Base-by-base conservation (phyloP, 2,329 filamentous ascomycete species). In the Pseudopithomyces maydicus region DNA sequence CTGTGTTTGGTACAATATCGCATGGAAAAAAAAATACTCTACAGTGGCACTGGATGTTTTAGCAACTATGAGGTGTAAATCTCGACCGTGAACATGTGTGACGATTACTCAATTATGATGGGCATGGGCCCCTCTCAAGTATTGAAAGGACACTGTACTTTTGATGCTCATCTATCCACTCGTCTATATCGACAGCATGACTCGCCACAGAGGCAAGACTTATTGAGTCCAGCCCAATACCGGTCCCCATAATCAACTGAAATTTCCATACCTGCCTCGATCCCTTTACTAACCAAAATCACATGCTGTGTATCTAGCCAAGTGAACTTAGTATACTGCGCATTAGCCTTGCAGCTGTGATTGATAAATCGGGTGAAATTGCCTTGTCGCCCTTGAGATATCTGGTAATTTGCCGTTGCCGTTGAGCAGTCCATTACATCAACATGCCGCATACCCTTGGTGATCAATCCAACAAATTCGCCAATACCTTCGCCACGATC, bases 351-450 rank as follows among this genome's bases (percentile, higher is more conserved):
- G 67, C 84, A 86, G 43, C 82, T 85, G 63, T 86, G 81, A 65
- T 86, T 86, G 39, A 85, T 80, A 62, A 87, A 86, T 0, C 83
- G 76, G 1, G 84, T 86, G 61, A 82, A 85, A 63, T 86, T 86
- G 3, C 84, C 82, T 67, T 80, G 78, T 52, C 72, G 71, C 0
- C 83, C 84, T 65, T 87, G 84, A 77, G 80, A 86, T 53, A 86
- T 85, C 65, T 87, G 84, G 62, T 85, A 87, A 0, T 74, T 76
- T 0, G 76, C 82, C 61, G 84, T 81, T 57, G 85, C 84, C 0
- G 78, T 76, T 0, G 77, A 78, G 26, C 78, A 78, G 26, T 74
- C 71, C 83, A 86, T 85, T 8, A 86, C 83, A 61, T 86, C 84
- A 12, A 82, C 71, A 56, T 81, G 80, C 6, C 77, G 69, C 10